Base-by-base conservation (phyloP, 257 asterid genomes). In the Buddleja alternifolia region DNA sequence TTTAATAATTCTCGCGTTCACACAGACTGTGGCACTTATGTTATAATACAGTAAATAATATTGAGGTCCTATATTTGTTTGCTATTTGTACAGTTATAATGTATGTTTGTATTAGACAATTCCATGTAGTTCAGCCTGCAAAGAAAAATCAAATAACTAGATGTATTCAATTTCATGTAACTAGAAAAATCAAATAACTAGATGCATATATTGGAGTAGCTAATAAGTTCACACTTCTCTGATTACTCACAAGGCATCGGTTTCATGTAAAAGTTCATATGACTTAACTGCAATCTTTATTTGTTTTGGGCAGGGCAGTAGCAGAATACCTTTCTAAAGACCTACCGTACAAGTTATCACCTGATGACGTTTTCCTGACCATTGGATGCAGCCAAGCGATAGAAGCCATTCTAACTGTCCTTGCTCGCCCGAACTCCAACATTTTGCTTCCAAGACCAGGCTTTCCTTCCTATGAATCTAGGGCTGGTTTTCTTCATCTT, bases 371-470 rank as follows among this genome's bases (percentile, higher is more conserved):
- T 57, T 86, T 78, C 75, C 41, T 88, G 40, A 90, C 96, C 7
- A 12, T 75, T 42, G 96, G 97, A 59, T 85, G 95, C n/a, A 64
- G 73, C 21, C 97, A 90, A 77, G 90, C 95, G 46, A 54, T 90
- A 69, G 93, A 84, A 70, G 77, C 80, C 69, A 81, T 84, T 63
- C 29, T 80, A 46, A 44, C 88, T 0, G 86, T 76, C 71, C 95
- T 93, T 14, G 82, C 95, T 69, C 73, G 84, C 16, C 93, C 96
- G 4, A 80, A 80, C 47, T 95, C 96, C n/a, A 93, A 93, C 69
- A 84, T 90, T 19, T 73, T 93, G 65, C 90, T 93, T 25, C 96
- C 98, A 8, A 82, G 81, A 53, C 98, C 98, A 10, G 97, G 96
- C 32, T 91, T 45, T 68, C 95, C 96, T 47, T 81, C 54, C 75